Evolutionary conservation across 2,329 filamentous ascomycete species (phyloP).

Genomic region (Fusarium buxicola): DNA sequence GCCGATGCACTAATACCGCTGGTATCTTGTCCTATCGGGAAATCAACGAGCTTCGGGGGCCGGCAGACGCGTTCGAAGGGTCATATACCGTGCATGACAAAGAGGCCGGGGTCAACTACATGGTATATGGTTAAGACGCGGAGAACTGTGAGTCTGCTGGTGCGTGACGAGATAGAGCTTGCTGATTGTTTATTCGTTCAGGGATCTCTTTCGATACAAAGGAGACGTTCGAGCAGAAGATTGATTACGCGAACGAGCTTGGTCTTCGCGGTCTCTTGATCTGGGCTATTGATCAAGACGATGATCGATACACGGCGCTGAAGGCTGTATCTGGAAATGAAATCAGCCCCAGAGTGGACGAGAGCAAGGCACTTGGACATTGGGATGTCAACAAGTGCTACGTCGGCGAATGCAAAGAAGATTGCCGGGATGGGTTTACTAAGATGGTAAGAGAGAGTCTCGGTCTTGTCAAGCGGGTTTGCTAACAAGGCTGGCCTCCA

Average conservation of each 20-base stretch:
- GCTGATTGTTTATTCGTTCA: not conserved
- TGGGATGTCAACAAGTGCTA: conserved; percentile 3
- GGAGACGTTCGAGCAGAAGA: conserved; percentile 11
- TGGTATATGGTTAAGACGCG: not conserved
- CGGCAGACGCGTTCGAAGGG: not conserved
- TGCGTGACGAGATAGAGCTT: not conserved
- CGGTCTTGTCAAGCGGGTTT: not conserved
- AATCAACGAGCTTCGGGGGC: not conserved
- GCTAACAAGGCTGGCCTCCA: not conserved
- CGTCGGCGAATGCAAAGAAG: not conserved
- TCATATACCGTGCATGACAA: conserved; percentile 1
- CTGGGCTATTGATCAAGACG: conserved; percentile 15
- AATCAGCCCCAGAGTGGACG: not conserved
- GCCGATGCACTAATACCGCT: not conserved
- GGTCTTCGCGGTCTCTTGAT: conserved; percentile 10
- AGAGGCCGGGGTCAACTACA: conserved; percentile 4
- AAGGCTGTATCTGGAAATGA: not conserved
- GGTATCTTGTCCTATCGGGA: conserved; percentile 1
- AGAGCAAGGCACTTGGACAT: not conserved
- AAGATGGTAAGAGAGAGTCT: not conserved
- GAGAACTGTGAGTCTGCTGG: not conserved
- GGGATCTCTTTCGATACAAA: conserved; percentile 10
- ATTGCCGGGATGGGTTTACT: not conserved
- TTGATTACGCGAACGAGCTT: conserved; percentile 3
- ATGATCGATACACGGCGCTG: conserved; percentile 1